phyloP scores from a whole-genome alignment of 2,329 filamentous ascomycete genomes.

The Talaromyces piceae region DNA sequence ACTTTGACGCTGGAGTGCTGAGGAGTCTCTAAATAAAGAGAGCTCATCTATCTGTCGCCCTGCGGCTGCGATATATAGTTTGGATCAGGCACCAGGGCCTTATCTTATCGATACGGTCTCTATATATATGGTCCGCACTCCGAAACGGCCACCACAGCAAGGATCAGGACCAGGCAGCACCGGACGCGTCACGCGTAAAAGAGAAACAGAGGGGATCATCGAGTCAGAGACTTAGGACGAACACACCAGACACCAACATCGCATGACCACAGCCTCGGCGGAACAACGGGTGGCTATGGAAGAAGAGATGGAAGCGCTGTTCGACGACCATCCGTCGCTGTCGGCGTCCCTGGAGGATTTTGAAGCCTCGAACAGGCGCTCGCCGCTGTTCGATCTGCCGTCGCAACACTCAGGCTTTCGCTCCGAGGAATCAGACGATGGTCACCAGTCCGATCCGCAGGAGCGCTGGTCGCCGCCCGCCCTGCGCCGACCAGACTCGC shows the following conservation, averaged over 20 bases:
- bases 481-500: slow-evolving; percentile 46
- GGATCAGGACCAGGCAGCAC: no score
- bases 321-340: slow-evolving; percentile 53
- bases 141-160: no score
- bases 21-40: no score
- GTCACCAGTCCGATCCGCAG: slow-evolving; percentile 24
- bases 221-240: not conserved
- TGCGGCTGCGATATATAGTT: no score
- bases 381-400: slow-evolving; percentile 47
- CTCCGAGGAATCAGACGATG: slow-evolving; percentile 43
- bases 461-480: slow-evolving; percentile 60
- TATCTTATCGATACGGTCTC: no score
- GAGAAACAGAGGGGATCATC: not conserved
- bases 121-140: no score
- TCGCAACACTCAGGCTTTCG: slow-evolving; percentile 60
- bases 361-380: slow-evolving; percentile 46
- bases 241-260: not conserved
- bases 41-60: no score
- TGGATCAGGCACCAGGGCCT: no score
- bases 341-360: slow-evolving; percentile 57
- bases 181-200: no score
- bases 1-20: no score
- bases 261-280: slow-evolving; percentile 17
- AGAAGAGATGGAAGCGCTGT: slow-evolving; percentile 42
- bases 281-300: slow-evolving; percentile 33